Conservation (phyloP, 768 basidiomycete species). For the Trametes gibbosa region DNA sequence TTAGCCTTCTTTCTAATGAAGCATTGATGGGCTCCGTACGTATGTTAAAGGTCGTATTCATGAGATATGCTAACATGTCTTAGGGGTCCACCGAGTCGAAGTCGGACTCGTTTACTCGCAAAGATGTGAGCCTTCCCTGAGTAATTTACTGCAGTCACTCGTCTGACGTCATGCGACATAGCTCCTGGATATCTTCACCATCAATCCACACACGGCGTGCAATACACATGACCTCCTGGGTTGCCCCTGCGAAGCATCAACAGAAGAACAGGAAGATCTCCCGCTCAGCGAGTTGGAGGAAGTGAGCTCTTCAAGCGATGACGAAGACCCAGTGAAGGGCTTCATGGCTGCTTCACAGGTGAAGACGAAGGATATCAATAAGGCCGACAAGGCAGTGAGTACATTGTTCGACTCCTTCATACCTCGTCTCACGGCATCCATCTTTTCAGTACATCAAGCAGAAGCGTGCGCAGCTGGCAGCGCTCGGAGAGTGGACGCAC, state of each 20-base stretch:
- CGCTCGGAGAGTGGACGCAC: slow-evolving; percentile 82
- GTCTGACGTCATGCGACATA: slow-evolving; percentile 30
- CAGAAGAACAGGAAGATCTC: not conserved
- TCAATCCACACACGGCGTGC: slow-evolving; percentile 74
- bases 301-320: slow-evolving; percentile 31
- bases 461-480: slow-evolving; percentile 65
- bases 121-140: slow-evolving; percentile 57
- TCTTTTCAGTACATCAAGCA: slow-evolving; percentile 55
- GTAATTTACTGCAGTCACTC: slow-evolving; percentile 4
- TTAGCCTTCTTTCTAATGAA: slow-evolving; percentile 24
- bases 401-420: not conserved
- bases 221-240: slow-evolving; percentile 92
- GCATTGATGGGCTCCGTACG: slow-evolving; percentile 72
- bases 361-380: slow-evolving; percentile 41
- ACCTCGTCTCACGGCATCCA: slow-evolving; percentile 11
- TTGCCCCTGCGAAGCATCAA: slow-evolving; percentile 57
- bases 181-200: slow-evolving; percentile 91
- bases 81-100: slow-evolving; percentile 54
- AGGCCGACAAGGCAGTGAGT: slow-evolving; percentile 53
- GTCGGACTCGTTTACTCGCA: slow-evolving; percentile 81
- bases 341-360: slow-evolving; percentile 70
- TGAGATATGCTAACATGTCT: not conserved
- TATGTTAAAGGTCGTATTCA: not conserved
- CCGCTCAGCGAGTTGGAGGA: slow-evolving; percentile 11
- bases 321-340: slow-evolving; percentile 34